Evolutionary conservation across 495 filamentous ascomycete genomes (phyloP), one percentile per base, ranked within the genome.

Genomic region (Lepidopterella palustris): DNA sequence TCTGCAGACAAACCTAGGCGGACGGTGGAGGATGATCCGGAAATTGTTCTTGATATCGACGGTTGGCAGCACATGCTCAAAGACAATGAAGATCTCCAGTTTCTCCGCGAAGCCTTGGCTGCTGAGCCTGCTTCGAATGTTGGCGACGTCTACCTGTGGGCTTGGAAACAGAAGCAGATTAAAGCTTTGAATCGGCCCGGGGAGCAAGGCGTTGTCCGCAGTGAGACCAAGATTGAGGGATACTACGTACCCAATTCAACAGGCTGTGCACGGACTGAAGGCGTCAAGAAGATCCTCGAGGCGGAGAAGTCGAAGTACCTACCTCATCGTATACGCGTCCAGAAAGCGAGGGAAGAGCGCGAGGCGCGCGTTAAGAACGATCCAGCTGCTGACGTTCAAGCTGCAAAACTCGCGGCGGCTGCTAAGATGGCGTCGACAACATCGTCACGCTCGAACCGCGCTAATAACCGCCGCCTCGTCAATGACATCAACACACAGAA

Each of bases 251-350:
- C 87, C 0, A 99, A 97, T 59, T 53, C 75, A 0, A 87, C 88
- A 25, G 93, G 93, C 29, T 87, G 83, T 66, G 92, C 93, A 39
- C 82, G 93, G 57, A 97, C 93, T 0, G 91, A 97, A 79, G 91
- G 90, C 20, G 84, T 87, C 52, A 92, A 91, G 73, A 92, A 90
- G 75, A 97, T 99, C 42, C 79, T 93, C 45, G 91, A 99, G 67
- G 86, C 89, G 0, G 95, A 97, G 70, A 99, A 99, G 74, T 96
- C 91, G 28, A 95, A 95, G 71, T 99, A 99, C 65, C 83, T 99
- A 1, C 93, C 95, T 6, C 93, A 99, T 78, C 90, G 95, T 53
- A 89, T 99, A 73, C 92, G 91, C 63, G 90, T 99, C 50, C 87
- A 95, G 68, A 89, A 85, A 67, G 89, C 87, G 18, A 82, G 91